Percentiles rank a stretch among this genome's conserved stretches.
phyloP scores from a whole-genome alignment of 331 rosid species.

The Cydonia oblonga region DNA sequence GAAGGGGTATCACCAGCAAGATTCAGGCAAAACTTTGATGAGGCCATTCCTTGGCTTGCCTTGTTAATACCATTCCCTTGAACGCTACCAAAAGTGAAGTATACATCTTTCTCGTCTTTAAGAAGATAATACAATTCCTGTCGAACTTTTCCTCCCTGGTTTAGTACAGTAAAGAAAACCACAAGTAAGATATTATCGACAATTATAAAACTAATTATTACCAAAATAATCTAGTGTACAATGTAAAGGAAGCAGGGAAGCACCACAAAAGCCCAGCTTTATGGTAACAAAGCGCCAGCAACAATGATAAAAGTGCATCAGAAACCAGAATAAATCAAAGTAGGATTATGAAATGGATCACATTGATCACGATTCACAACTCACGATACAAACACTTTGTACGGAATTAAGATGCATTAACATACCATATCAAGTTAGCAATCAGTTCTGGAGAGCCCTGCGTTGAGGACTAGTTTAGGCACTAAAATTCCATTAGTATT shows the following conservation, averaged over 20 bases:
- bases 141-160: slow-evolving; percentile 83
- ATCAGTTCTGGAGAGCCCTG: background rate
- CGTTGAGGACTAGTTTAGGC: background rate
- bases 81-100: slow-evolving; percentile 67
- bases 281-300: background rate
- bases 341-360: background rate
- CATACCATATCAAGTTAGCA: background rate
- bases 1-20: slow-evolving; percentile 97
- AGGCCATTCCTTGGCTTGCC: slow-evolving; percentile 79
- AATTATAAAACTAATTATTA: background rate
- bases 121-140: slow-evolving; percentile 85
- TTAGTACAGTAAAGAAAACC: slow-evolving; percentile 1
- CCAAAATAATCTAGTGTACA: background rate
- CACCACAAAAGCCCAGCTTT: background rate
- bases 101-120: slow-evolving; percentile 71
- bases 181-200: background rate
- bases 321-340: background rate
- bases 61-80: slow-evolving; percentile 49
- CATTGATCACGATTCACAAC: background rate
- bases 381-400: background rate
- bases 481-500: background rate
- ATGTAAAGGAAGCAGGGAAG: background rate
- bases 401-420: background rate
- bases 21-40: slow-evolving; percentile 81
- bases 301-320: background rate